A percentile compares a stretch with the other conserved stretches of the same genome.
These are phyloP conservation scores for Plasmodium inui DNA, from an alignment of 169 alveolate genomes.

Conservation along the genomic window DNA sequence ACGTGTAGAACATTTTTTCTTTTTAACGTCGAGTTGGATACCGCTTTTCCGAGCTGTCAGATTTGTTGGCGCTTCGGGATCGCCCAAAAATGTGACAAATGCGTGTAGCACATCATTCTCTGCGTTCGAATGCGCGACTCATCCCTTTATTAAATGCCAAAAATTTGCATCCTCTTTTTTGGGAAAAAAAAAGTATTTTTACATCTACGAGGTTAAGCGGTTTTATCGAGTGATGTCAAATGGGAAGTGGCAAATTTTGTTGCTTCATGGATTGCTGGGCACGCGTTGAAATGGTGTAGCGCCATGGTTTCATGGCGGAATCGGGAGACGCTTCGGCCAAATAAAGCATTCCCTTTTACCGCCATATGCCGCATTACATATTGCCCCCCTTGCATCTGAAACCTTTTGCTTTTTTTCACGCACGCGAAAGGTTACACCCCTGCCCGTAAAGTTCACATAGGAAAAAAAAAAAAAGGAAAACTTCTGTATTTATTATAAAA, in stretches of 20 bases:
- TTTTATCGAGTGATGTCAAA: not conserved
- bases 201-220: not conserved
- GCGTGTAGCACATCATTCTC: not conserved
- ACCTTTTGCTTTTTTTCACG: not conserved
- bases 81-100: not conserved
- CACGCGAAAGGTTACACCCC: not conserved
- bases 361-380: not conserved
- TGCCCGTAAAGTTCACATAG: not conserved
- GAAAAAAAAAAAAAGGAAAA: not conserved
- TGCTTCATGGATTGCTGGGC: not conserved
- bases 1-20: not conserved
- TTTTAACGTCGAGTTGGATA: not conserved
- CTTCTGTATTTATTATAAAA: not conserved
- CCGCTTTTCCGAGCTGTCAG: not conserved
- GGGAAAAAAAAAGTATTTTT: not conserved
- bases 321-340: not conserved
- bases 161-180: not conserved
- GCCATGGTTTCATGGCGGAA: not conserved
- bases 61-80: not conserved
- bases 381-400: not conserved
- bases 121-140: not conserved
- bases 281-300: not conserved
- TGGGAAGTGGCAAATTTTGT: not conserved
- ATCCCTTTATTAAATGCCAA: slow-evolving; percentile 50
- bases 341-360: not conserved